Evolutionary conservation across 129 eudicot species (phyloP).

Genomic region (Sambucus nigra): DNA sequence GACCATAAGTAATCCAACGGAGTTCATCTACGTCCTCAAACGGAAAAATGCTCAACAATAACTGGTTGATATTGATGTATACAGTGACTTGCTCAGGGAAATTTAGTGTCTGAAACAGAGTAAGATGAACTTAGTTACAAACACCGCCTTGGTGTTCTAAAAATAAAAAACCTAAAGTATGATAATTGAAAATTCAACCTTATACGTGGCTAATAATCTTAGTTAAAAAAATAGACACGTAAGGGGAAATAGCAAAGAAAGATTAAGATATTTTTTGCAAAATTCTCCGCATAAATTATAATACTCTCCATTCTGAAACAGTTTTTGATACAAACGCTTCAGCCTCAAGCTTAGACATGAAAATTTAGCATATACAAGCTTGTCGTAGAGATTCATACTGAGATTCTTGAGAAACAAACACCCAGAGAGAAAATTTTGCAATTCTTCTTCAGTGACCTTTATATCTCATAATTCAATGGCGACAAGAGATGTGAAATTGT

Average conservation of each 20-base stretch:
- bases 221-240: too few species aligned
- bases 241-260: too few species aligned
- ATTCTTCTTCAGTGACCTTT: conserved; percentile 8
- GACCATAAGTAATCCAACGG: conserved; percentile 13
- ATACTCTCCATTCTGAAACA: conserved; percentile 11
- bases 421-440: conserved; percentile 7
- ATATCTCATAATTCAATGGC: conserved; percentile 9
- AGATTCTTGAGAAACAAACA: conserved; percentile 12
- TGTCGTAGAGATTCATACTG: conserved; percentile 7
- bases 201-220: too few species aligned
- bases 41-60: conserved; percentile 14
- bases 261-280: too few species aligned
- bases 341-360: neutral
- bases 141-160: too few species aligned
- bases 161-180: neutral
- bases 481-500: conserved; percentile 10
- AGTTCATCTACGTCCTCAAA: conserved; percentile 17
- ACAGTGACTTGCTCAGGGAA: conserved; percentile 12
- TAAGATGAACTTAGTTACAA: neutral
- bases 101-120: conserved; percentile 8
- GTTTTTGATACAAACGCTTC: conserved; percentile 8
- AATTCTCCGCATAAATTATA: conserved; percentile 1
- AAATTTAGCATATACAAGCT: conserved; percentile 10
- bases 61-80: conserved; percentile 11
- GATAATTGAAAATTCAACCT: neutral